These are phyloP conservation scores for Capsaspora owczarzaki DNA, from an alignment of 78 protist species.

Conservation along the genomic window DNA sequence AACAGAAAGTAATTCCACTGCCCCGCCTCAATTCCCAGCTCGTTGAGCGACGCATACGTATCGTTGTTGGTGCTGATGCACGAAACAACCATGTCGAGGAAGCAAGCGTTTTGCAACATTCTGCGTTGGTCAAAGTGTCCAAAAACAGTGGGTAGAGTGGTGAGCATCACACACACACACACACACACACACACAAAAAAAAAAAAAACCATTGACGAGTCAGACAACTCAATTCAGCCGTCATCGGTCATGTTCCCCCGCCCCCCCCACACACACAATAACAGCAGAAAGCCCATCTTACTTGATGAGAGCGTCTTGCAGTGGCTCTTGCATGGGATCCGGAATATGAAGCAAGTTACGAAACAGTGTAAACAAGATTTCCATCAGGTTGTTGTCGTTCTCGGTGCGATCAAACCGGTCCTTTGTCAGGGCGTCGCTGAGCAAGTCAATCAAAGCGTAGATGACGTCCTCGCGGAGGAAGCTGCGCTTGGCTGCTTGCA, in stretches of 20 bases:
- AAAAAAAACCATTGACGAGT: background rate
- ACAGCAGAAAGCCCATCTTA: background rate
- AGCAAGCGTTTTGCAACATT: background rate
- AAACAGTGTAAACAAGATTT: background rate
- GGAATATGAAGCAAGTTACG: background rate
- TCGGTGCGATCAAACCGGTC: background rate
- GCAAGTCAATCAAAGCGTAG: background rate
- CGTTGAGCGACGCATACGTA: too few relatives aligned
- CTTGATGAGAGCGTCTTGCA: background rate
- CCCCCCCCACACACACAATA: background rate
- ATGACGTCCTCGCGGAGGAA: background rate
- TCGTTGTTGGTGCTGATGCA: background rate
- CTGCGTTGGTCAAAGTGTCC: background rate
- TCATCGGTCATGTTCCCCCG: background rate
- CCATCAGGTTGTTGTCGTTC: background rate
- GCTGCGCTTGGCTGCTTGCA: background rate
- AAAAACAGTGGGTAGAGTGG: background rate
- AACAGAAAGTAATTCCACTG: background rate
- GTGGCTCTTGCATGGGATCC: background rate
- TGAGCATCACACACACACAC: background rate
- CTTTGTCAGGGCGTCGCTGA: background rate
- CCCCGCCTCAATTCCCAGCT: background rate
- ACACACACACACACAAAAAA: background rate
- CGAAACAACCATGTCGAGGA: background rate
- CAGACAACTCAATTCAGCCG: background rate